These are phyloP conservation scores for Elsinoe arachidis DNA, from an alignment of 2,329 filamentous ascomycete genomes.

Conservation along the genomic window DNA sequence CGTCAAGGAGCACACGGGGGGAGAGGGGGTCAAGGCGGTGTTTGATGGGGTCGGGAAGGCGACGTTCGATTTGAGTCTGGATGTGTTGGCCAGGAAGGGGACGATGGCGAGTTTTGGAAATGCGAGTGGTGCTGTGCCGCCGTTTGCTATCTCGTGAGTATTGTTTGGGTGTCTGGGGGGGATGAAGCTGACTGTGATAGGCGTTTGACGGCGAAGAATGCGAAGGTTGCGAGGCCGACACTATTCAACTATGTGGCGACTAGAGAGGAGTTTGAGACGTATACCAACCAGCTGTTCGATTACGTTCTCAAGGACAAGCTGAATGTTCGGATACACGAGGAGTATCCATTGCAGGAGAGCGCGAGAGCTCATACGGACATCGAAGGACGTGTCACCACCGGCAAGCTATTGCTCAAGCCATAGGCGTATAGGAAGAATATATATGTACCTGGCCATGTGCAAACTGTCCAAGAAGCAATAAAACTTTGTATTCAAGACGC, in stretches of 20 bases:
- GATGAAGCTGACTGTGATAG: conserved; percentile 21
- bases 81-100: conserved; percentile 68
- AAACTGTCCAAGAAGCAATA: too few species aligned
- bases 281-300: conserved; percentile 62
- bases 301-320: conserved; percentile 62
- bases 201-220: conserved; percentile 62
- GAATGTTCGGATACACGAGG: conserved; percentile 63
- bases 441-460: too few species aligned
- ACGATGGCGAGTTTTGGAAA: conserved; percentile 73
- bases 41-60: conserved; percentile 80
- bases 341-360: conserved; percentile 67
- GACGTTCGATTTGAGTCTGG: conserved; percentile 72
- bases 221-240: conserved; percentile 65
- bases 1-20: conserved; percentile 61
- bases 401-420: conserved; percentile 69
- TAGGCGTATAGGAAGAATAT: not conserved
- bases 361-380: conserved; percentile 67
- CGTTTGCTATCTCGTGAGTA: conserved; percentile 53
- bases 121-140: conserved; percentile 69
- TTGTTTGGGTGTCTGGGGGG: conserved; percentile 20
- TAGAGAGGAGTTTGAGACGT: conserved; percentile 61
- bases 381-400: conserved; percentile 71
- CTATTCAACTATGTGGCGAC: conserved; percentile 63
- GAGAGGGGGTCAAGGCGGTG: conserved; percentile 64
- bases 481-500: too few species aligned